Percentiles rank a stretch among this genome's conserved stretches.
Conservation (phyloP, 2,329 filamentous ascomycete genomes). For the Ascochyta clinopodiicola region DNA sequence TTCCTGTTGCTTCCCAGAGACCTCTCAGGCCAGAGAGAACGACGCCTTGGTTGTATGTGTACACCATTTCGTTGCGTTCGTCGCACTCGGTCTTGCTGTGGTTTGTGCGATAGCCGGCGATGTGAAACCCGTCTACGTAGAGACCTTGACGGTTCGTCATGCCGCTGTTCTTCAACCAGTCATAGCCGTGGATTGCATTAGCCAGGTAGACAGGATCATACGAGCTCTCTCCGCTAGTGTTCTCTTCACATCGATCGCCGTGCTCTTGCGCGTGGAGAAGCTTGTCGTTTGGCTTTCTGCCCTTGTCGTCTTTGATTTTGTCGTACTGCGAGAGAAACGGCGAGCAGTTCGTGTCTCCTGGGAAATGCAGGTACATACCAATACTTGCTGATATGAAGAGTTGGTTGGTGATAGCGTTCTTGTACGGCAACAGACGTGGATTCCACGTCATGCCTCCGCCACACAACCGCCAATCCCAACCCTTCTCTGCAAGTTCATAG, state of each 20-base stretch:
- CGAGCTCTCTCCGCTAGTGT: constrained; percentile 2
- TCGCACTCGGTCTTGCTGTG: constrained; percentile 76
- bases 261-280: constrained; percentile 7
- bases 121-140: constrained; percentile 88
- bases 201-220: constrained; percentile 71
- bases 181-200: constrained; percentile 78
- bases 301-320: constrained; percentile 15
- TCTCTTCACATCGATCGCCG: constrained; percentile 19
- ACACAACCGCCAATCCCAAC: constrained; percentile 84
- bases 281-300: constrained; percentile 2
- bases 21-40: constrained; percentile 81
- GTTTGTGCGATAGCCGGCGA: constrained; percentile 66
- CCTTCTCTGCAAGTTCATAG: constrained; percentile 77
- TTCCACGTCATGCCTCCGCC: constrained; percentile 93
- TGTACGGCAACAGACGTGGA: constrained; percentile 76
- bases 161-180: constrained; percentile 78
- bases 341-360: constrained; percentile 76
- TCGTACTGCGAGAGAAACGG: constrained; percentile 62
- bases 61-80: constrained; percentile 83
- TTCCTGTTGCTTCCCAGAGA: constrained; percentile 79
- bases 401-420: constrained; percentile 96
- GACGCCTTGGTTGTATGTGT: constrained; percentile 95
- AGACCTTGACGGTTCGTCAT: constrained; percentile 81
- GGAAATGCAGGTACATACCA: constrained; percentile 88
- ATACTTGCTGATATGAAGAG: constrained; percentile 85